These are phyloP conservation scores for Collybia nuda DNA, from an alignment of 768 basidiomycete genomes.

Conservation along the genomic window DNA sequence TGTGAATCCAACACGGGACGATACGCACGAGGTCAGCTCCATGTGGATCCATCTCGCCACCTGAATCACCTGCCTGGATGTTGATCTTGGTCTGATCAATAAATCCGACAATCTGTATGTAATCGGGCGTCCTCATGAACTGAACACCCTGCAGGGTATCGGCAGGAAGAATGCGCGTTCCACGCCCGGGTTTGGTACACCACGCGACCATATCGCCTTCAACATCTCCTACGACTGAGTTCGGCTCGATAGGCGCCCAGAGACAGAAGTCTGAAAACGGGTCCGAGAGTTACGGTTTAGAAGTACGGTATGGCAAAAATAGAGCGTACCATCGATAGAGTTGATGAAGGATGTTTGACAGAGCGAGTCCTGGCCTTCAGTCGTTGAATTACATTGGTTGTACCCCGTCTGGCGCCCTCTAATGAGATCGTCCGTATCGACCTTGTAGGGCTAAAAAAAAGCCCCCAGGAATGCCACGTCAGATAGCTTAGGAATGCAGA, in stretches of 20 bases:
- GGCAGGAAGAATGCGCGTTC: conserved; percentile 60
- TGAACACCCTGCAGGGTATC: conserved; percentile 60
- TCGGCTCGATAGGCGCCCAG: conserved; percentile 48
- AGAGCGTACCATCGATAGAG: conserved; percentile 40
- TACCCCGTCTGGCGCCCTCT: conserved; percentile 58
- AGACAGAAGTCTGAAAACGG: conserved; percentile 52
- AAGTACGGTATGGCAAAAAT: background rate
- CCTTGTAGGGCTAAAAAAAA: conserved; percentile 32
- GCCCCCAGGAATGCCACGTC: background rate
- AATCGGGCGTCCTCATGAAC: conserved; percentile 49
- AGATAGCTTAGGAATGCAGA: background rate
- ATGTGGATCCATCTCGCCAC: conserved; percentile 73
- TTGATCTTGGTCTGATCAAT: conserved; percentile 57
- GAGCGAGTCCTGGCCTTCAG: conserved; percentile 55
- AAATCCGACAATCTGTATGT: conserved; percentile 56
- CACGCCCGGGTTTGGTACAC: conserved; percentile 64
- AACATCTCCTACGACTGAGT: conserved; percentile 51
- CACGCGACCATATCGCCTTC: conserved; percentile 67
- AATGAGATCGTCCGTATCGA: conserved; percentile 32
- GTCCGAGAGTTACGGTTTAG: no score
- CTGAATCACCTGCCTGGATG: conserved; percentile 46
- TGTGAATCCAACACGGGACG: background rate
- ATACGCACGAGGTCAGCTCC: conserved; percentile 42
- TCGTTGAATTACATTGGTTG: conserved; percentile 68
- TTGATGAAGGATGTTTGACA: conserved; percentile 66